Percentiles rank a stretch among this genome's conserved stretches.
phyloP scores from a whole-genome alignment of 2,329 filamentous ascomycete species.

The Hypoxylon sp. region DNA sequence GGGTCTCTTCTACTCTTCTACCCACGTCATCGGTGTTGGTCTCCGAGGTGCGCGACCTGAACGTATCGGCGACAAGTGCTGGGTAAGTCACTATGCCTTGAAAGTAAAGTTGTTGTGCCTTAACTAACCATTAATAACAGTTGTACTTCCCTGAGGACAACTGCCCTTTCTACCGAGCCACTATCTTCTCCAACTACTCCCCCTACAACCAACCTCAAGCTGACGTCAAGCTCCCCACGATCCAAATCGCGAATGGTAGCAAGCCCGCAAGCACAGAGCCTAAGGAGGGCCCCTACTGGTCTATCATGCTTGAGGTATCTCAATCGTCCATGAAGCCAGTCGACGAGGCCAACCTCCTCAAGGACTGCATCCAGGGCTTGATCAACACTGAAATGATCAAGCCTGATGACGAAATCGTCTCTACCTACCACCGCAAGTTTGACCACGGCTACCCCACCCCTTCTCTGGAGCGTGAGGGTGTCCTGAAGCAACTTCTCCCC shows the following conservation, averaged over 20 bases:
- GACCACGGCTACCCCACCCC: conserved; percentile 99
- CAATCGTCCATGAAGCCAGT: conserved; percentile 97
- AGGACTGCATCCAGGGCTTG: conserved; percentile 94
- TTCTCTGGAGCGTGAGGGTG: conserved; percentile 93
- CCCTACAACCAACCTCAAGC: conserved; percentile 95
- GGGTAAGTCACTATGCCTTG: conserved; percentile 68
- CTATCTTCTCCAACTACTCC: conserved; percentile 99
- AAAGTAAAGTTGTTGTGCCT: background rate
- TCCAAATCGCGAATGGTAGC: conserved; percentile 87
- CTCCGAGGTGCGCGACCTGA: conserved; percentile 92
- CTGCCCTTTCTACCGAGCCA: conserved; percentile 99
- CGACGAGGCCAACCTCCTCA: conserved; percentile 85
- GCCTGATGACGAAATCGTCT: conserved; percentile 93
- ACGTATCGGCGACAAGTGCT: conserved; percentile 99
- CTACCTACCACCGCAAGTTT: conserved; percentile 97
- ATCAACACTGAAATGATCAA: conserved; percentile 98
- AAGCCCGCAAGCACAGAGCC: conserved; percentile 80
- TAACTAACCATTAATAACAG: conserved; percentile 57
- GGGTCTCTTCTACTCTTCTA: conserved; percentile 95
- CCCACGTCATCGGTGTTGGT: conserved; percentile 97
- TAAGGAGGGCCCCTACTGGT: conserved; percentile 97
- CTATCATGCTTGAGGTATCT: conserved; percentile 98
- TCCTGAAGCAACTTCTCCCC: conserved; percentile 91
- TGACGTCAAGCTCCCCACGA: conserved; percentile 86
- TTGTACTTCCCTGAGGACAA: conserved; percentile 99